Evolutionary conservation across 2,329 filamentous ascomycete genomes (phyloP), one percentile per base, ranked within the genome.

Genomic region (Fonsecaea monophora): DNA sequence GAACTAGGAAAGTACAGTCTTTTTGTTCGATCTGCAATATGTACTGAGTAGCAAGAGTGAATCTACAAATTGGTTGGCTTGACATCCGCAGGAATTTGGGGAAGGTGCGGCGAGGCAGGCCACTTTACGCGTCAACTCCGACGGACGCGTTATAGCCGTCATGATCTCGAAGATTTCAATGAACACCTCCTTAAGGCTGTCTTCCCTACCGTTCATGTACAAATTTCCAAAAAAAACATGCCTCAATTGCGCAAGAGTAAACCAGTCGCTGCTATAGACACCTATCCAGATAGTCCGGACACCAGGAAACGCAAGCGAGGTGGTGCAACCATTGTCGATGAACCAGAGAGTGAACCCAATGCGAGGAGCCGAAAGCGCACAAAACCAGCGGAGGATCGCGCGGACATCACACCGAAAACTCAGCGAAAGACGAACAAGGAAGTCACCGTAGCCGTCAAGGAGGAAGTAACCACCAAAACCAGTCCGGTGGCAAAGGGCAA

Each of bases 241-340:
- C 66, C 66, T 48, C 21, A n/a, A n/a, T 34, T 42, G 40, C 58
- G 66, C 37, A 62, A 60, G 45, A 32, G 54, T 38, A 38, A 12
- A 4, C 5, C 37, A 12, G 59, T 45, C 45, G 35, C 25, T 48
- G 13, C 45, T 50, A 13, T 37, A 12, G 7, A 32, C 15, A 30
- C 38, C 12, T 9, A 12, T 10, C 25, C 54, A 59, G 38, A 25
- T 13, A 57, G 3, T 2, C 54, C 45, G 4, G 34, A 30, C 25
- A 57, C 32, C 53, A 62, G 37, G 37, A 69, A 69, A 50, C 67
- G 67, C 15, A 69, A 69, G 60, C 60, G 60, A 32, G 56, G 8
- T 35, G 7, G 5, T 35, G 15, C 57, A 54, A 6, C 21, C 21
- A 12, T 6, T 25, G 21, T 21, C 34, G 37, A 9, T n/a, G 35